Evolutionary conservation across 108 stramenopile species (phyloP).

Genomic region (Parietichytrium sp.): DNA sequence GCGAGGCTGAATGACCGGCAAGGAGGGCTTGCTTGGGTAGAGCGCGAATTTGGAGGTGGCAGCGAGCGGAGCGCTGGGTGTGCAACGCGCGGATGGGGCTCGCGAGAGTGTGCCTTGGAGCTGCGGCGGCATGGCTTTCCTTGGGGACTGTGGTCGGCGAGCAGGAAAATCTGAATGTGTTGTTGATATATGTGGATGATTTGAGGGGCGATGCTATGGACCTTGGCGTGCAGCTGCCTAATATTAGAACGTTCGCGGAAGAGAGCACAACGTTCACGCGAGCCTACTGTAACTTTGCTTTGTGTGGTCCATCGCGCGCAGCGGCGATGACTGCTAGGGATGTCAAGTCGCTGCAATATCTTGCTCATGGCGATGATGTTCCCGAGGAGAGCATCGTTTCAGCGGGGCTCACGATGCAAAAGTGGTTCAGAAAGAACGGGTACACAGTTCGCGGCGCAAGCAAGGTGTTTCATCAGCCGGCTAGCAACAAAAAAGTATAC

Average conservation of each 20-base stretch:
- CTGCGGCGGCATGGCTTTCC: too few relatives aligned
- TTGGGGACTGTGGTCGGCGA: too few relatives aligned
- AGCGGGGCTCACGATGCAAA: neutral
- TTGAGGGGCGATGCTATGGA: neutral
- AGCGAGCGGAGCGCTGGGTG: too few relatives aligned
- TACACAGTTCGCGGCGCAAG: neutral
- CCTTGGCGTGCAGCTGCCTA: conserved; percentile 5
- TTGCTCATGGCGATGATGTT: neutral
- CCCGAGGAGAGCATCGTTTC: neutral
- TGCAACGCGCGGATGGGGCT: too few relatives aligned
- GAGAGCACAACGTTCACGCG: neutral
- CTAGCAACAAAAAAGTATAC: neutral
- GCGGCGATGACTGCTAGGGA: neutral
- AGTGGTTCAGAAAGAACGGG: conserved; percentile 15
- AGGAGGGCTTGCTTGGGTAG: too few relatives aligned
- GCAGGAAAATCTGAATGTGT: neutral
- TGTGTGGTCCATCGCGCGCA: conserved; percentile 26
- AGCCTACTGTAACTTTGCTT: neutral
- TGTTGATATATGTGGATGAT: conserved; percentile 11
- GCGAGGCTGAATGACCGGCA: too few relatives aligned
- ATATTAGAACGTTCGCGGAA: neutral
- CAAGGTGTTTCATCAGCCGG: neutral
- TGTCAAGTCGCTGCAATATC: neutral
- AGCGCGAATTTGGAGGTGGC: too few relatives aligned
- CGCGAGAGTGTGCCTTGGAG: too few relatives aligned